Evolutionary conservation across 192 early-diverging fungal genomes (phyloP).

Genomic region (Spizellomyces punctatus): DNA sequence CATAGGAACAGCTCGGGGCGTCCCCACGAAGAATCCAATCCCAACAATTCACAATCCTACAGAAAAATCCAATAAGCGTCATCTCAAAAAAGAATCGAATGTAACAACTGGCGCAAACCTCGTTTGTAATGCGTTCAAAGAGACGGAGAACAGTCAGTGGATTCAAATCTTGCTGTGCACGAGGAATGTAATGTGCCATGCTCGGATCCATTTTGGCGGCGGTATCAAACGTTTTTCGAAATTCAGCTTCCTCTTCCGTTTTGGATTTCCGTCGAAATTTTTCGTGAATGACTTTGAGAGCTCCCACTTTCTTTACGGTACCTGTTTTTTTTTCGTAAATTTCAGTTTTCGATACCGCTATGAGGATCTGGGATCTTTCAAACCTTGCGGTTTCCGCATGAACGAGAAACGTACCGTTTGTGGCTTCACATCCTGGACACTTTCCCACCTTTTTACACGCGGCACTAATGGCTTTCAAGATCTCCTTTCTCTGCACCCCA

Average conservation of each 20-base stretch:
- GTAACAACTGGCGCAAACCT: constrained; percentile 51
- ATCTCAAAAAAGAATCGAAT: background rate
- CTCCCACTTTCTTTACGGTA: constrained; percentile 93
- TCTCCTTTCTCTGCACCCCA: constrained; percentile 71
- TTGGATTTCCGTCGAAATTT: constrained; percentile 84
- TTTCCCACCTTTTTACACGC: constrained; percentile 84
- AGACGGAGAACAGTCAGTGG: constrained; percentile 83
- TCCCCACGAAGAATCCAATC: constrained; percentile 79
- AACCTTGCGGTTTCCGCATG: no score
- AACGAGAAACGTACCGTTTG: constrained; percentile 67
- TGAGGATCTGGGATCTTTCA: no score
- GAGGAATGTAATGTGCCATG: constrained; percentile 72
- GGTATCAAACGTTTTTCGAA: constrained; percentile 75
- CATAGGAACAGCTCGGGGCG: constrained; percentile 93
- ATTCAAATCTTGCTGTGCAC: constrained; percentile 93
- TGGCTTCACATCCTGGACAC: constrained; percentile 80
- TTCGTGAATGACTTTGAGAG: constrained; percentile 94
- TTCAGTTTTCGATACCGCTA: no score
- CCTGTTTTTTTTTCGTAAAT: no score
- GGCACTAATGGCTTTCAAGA: constrained; percentile 82
- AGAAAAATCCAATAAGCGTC: background rate
- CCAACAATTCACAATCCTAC: constrained; percentile 92
- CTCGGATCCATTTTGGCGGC: constrained; percentile 74
- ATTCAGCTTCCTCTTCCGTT: constrained; percentile 73
- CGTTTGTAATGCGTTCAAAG: constrained; percentile 83